Evolutionary conservation across 78 protist species (phyloP), one percentile per base, ranked within the genome.

Genomic region (Diacronema lutheri): DNA sequence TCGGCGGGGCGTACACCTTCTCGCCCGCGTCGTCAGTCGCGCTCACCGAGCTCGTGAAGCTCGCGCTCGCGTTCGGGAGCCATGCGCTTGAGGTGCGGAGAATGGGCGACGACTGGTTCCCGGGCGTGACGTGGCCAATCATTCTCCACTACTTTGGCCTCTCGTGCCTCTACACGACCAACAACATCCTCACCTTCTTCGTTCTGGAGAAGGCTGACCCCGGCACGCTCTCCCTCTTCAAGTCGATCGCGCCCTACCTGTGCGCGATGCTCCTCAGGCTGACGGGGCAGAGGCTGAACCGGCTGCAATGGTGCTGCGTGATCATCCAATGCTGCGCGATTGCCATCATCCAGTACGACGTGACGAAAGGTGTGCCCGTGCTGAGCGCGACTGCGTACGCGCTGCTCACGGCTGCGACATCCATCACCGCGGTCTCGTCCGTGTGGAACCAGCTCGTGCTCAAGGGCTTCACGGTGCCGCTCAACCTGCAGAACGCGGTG

Each of bases 261-360:
- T 38, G 44, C 77, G 55, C 71, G 55, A 5, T 69, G 26, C 55
- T 35, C 25, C 26, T 55, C n/a, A 37, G 41, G 31, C 81, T 74
- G 29, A 31, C 33, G 14, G 81, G 65, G 14, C 65, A 50, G 65
- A 0, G 10, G 9, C 37, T 74, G 13, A 1, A 25, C 81, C 1
- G 9, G 65, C 81, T 50, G 20, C 62, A 74, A n/a, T 74, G 81
- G 81, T 41, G 50, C 44, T 41, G 65, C 81, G 9, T 74, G 33
- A 23, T 74, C 46, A 16, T 74, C 10, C 60, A 41, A 44, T 74
- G 60, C 81, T 74, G 65, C 44, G 37, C 65, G 38, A 41, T 74
- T 10, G 81, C 81, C 14, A 41, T 74, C 56, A 38, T 74, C 12
- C 64, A 50, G 46, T 74, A 50, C 46, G 81, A 41, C 81, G 38